phyloP scores from a whole-genome alignment of 2,329 filamentous ascomycete species.

The Salinomyces thailandicus region DNA sequence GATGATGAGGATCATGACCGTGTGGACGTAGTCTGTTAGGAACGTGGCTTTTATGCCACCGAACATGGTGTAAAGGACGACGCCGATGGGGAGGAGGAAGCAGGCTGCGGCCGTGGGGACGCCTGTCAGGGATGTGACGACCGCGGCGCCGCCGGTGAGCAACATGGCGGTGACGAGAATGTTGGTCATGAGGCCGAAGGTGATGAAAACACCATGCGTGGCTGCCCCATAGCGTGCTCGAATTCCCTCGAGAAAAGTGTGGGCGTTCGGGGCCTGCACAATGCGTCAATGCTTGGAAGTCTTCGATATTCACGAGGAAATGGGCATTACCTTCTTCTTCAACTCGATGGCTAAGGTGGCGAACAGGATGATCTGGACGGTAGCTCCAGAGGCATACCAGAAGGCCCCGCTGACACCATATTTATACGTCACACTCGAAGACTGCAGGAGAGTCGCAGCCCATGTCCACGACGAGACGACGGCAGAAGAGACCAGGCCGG shows the following conservation, averaged over 20 bases:
- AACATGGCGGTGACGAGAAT: conserved; percentile 84
- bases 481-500: conserved; percentile 74
- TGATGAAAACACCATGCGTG: conserved; percentile 68
- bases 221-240: conserved; percentile 63
- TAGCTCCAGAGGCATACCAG: conserved; percentile 58
- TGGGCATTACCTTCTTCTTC: conserved; percentile 64
- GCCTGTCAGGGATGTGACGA: conserved; percentile 60
- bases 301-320: conserved; percentile 30
- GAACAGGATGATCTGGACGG: conserved; percentile 79
- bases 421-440: conserved; percentile 68
- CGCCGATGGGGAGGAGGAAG: conserved; percentile 70
- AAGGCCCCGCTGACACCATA: conserved; percentile 55
- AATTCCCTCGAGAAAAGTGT: conserved; percentile 58
- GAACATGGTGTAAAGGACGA: conserved; percentile 66
- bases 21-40: conserved; percentile 77
- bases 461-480: conserved; percentile 94
- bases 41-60: conserved; percentile 80
- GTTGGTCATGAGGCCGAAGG: conserved; percentile 67
- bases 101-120: conserved; percentile 71
- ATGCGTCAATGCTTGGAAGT: neutral
- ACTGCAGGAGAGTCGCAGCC: conserved; percentile 48
- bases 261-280: too few relatives aligned
- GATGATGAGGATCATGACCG: conserved; percentile 72
- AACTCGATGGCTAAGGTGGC: conserved; percentile 83
- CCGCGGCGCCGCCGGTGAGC: conserved; percentile 71